Evolutionary conservation across 202 grass and related monocot species (phyloP).

Genomic region (Cymbopogon flexuosus): DNA sequence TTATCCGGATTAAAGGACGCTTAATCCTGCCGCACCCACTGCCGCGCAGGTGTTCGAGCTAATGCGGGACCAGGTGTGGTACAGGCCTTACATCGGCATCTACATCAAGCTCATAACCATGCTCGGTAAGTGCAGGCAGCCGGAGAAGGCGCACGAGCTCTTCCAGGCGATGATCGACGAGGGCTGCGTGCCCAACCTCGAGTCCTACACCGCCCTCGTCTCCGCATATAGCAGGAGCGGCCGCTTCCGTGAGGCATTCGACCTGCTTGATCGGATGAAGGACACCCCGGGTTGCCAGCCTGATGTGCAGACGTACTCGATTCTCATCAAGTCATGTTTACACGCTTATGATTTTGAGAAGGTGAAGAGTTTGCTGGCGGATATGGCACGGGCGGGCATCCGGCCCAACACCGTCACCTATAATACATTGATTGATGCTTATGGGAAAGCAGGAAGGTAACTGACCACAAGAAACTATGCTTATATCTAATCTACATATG

Average conservation of each 20-base stretch:
- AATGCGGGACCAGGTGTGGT: constrained; percentile 91
- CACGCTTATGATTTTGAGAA: constrained; percentile 82
- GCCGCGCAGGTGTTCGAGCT: constrained; percentile 78
- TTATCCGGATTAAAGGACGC: neutral
- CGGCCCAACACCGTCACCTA: constrained; percentile 76
- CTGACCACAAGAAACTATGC: neutral
- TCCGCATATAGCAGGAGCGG: constrained; percentile 83
- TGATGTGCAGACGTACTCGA: constrained; percentile 85
- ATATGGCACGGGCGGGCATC: constrained; percentile 51
- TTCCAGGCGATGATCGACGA: constrained; percentile 86
- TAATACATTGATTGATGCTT: constrained; percentile 84
- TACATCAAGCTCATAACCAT: constrained; percentile 96
- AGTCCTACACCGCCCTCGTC: constrained; percentile 76
- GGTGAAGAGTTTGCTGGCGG: constrained; percentile 54
- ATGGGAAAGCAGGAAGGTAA: constrained; percentile 92
- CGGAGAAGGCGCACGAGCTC: constrained; percentile 68
- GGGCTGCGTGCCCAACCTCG: constrained; percentile 67
- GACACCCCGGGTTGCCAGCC: constrained; percentile 55
- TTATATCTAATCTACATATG: neutral
- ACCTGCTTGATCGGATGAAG: constrained; percentile 83
- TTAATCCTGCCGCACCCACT: neutral
- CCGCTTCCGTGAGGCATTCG: constrained; percentile 57
- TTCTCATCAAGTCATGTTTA: constrained; percentile 87
- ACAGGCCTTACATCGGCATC: constrained; percentile 65
- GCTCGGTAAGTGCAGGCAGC: constrained; percentile 93